Percentiles rank a stretch among this genome's conserved stretches.
These are phyloP conservation scores for Lentinula lateritia DNA, from an alignment of 768 basidiomycete genomes.

Conservation along the genomic window DNA sequence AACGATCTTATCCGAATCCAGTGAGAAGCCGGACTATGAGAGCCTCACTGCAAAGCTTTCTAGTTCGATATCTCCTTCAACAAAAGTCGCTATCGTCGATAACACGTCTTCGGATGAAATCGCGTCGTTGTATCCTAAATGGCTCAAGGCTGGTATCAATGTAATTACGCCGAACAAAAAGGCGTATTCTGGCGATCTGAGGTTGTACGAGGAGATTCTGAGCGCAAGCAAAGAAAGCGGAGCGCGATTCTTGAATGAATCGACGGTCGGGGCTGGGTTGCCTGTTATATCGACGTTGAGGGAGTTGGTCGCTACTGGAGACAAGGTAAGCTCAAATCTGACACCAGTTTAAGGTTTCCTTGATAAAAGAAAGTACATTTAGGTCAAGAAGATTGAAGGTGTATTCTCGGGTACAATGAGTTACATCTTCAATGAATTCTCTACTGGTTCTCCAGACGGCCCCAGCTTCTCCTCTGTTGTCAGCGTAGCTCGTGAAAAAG, in stretches of 20 bases:
- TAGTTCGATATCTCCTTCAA: constrained; percentile 37
- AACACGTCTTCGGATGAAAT: constrained; percentile 86
- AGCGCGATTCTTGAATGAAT: constrained; percentile 76
- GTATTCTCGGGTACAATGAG: constrained; percentile 97
- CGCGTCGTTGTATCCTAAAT: constrained; percentile 75
- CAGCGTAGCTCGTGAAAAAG: constrained; percentile 80
- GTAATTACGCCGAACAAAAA: constrained; percentile 99
- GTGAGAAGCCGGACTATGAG: constrained; percentile 35
- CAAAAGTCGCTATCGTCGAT: constrained; percentile 74
- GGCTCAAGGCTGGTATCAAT: constrained; percentile 73
- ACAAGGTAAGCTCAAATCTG: constrained; percentile 51
- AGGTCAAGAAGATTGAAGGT: constrained; percentile 91
- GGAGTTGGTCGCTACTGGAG: constrained; percentile 88
- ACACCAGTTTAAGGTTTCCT: constrained; percentile 8
- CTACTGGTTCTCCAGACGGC: constrained; percentile 60
- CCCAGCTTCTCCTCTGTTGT: constrained; percentile 88
- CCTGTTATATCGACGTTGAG: constrained; percentile 90
- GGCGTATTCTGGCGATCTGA: constrained; percentile 72
- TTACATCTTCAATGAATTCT: constrained; percentile 98
- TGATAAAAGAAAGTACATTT: background rate
- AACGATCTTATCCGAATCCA: constrained; percentile 42
- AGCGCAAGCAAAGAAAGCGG: constrained; percentile 51
- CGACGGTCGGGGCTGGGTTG: constrained; percentile 93
- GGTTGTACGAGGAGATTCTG: constrained; percentile 66
- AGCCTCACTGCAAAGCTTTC: constrained; percentile 37